Conservation (phyloP, 1,139 yeast species). For the Yamadazyma epiphylla region DNA sequence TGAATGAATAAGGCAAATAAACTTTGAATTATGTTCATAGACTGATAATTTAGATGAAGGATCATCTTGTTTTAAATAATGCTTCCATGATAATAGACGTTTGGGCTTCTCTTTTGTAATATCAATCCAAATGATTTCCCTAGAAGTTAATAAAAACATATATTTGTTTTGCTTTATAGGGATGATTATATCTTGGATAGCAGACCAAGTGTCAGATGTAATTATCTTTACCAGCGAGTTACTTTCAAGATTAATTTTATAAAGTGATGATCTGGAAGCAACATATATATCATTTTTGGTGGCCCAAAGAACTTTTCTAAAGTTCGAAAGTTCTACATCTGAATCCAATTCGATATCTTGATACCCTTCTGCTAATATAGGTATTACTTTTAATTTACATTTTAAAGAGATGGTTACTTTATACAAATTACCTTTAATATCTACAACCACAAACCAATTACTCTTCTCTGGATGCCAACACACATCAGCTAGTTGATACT, state of each 20-base stretch:
- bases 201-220: conserved; percentile 57
- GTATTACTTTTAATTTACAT: conserved; percentile 1
- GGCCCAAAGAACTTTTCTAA: conserved; percentile 52
- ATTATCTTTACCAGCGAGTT: conserved; percentile 28
- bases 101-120: conserved; percentile 17
- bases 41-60: conserved; percentile 47
- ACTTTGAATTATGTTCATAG: conserved; percentile 15
- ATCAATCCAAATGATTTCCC: conserved; percentile 53
- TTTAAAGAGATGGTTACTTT: conserved; percentile 1
- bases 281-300: conserved; percentile 29
- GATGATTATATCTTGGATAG: conserved; percentile 42
- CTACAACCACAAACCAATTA: conserved; percentile 41
- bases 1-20: conserved; percentile 38
- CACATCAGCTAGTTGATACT: conserved; percentile 43
- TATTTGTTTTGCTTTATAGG: conserved; percentile 6
- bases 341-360: conserved; percentile 2
- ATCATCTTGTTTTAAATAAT: conserved; percentile 53
- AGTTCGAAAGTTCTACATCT: conserved; percentile 45
- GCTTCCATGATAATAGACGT: conserved; percentile 67
- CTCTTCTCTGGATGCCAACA: conserved; percentile 39
- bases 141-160: conserved; percentile 53
- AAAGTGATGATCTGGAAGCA: conserved; percentile 43
- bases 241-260: conserved; percentile 22
- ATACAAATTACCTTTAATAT: conserved; percentile 43
- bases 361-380: conserved; percentile 5